Evolutionary conservation across 805 yeast species (phyloP).

Genomic region (Peterozyma xylosa): DNA sequence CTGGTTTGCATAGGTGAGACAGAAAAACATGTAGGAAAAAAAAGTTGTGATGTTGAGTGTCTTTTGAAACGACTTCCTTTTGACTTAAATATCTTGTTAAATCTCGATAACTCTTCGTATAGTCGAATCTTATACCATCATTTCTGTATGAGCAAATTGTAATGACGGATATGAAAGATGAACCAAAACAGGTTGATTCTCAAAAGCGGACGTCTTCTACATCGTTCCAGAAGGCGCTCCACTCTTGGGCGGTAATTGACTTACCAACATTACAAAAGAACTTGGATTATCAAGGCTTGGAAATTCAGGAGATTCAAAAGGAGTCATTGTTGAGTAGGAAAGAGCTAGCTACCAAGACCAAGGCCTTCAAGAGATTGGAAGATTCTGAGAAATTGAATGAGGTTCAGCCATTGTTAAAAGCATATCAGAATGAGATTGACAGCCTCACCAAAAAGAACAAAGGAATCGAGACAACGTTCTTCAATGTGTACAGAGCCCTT

Average conservation of each 20-base stretch:
- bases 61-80: too few species aligned
- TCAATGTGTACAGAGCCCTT: constrained; percentile 64
- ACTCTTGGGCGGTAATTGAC: constrained; percentile 70
- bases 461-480: constrained; percentile 62
- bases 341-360: constrained; percentile 76
- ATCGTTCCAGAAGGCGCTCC: constrained; percentile 49
- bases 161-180: too few species aligned
- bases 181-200: too few species aligned
- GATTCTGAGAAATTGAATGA: constrained; percentile 61
- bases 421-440: constrained; percentile 87
- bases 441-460: constrained; percentile 71
- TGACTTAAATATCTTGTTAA: too few species aligned
- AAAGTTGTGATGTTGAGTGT: too few species aligned
- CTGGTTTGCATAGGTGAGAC: too few species aligned
- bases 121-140: too few species aligned
- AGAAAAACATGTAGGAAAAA: too few species aligned
- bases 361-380: constrained; percentile 66
- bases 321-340: constrained; percentile 64
- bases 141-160: too few species aligned
- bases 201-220: background rate
- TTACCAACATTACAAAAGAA: constrained; percentile 62
- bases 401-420: constrained; percentile 58
- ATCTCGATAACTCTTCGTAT: too few species aligned
- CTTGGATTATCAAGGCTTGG: constrained; percentile 68
- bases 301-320: constrained; percentile 64